Conservation (phyloP, 495 filamentous ascomycete species). For the Penicillium daleae region DNA sequence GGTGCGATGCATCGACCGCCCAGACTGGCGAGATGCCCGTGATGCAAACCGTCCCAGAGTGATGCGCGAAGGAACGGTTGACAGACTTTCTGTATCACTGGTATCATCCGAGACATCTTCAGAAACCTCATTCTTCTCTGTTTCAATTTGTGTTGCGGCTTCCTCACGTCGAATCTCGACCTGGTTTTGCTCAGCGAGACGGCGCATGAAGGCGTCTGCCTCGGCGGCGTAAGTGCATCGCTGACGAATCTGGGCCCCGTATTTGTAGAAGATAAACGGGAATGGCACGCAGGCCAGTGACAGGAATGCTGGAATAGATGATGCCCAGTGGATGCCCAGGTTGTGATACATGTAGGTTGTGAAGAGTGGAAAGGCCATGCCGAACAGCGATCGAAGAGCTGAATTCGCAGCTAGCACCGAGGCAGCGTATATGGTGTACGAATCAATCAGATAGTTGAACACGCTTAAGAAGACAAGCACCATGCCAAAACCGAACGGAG, state of each 20-base stretch:
- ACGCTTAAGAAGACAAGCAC: slow-evolving; percentile 70
- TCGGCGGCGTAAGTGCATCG: slow-evolving; percentile 69
- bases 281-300: slow-evolving; percentile 71
- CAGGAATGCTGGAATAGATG: slow-evolving; percentile 72
- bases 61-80: slow-evolving; percentile 31
- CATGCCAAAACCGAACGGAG: slow-evolving; percentile 71
- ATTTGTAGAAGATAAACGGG: slow-evolving; percentile 73
- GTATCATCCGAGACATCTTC: slow-evolving; percentile 5
- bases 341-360: slow-evolving; percentile 72
- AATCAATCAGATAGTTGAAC: slow-evolving; percentile 75
- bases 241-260: slow-evolving; percentile 63
- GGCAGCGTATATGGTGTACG: slow-evolving; percentile 75
- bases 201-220: slow-evolving; percentile 40
- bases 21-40: slow-evolving; percentile 35
- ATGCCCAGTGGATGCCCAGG: slow-evolving; percentile 79
- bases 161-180: slow-evolving; percentile 13
- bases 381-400: slow-evolving; percentile 66
- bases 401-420: slow-evolving; percentile 75
- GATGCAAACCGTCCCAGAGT: slow-evolving; percentile 27
- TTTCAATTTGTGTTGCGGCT: slow-evolving; percentile 18
- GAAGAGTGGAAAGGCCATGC: slow-evolving; percentile 78
- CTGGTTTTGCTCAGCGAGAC: slow-evolving; percentile 34
- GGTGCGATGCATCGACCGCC: slow-evolving; percentile 29
- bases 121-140: slow-evolving; percentile 13
- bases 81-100: slow-evolving; percentile 30